Evolutionary conservation across 108 stramenopile genomes (phyloP).

Genomic region (Tribonema minus): DNA sequence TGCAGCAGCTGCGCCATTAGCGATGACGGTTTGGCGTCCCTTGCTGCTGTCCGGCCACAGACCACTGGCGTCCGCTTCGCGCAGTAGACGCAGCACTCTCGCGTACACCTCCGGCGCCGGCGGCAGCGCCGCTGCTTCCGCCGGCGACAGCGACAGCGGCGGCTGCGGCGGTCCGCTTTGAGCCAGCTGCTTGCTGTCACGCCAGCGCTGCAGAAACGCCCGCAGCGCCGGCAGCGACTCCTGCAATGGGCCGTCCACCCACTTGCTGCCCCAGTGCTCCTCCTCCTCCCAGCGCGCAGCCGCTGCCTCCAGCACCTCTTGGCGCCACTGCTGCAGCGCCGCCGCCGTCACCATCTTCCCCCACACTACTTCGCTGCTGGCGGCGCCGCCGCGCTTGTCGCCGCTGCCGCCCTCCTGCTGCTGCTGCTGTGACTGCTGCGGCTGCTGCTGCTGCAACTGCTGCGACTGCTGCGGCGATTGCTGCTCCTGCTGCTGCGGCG

Average conservation of each 20-base stretch:
- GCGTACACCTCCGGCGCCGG: conserved; percentile 16
- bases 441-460: not conserved
- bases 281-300: not conserved
- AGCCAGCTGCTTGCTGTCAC: not conserved
- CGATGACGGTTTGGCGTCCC: not conserved
- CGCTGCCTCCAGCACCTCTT: not conserved
- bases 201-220: not conserved
- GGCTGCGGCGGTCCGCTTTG: not conserved
- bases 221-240: not conserved
- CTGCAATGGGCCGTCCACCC: too few species aligned
- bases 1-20: not conserved
- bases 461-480: not conserved
- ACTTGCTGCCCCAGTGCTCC: not conserved
- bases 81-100: conserved; percentile 9
- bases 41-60: conserved; percentile 17
- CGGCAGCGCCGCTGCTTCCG: not conserved
- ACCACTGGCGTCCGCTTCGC: conserved; percentile 18
- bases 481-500: not conserved
- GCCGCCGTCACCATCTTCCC: not conserved
- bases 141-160: not conserved
- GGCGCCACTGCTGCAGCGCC: not conserved
- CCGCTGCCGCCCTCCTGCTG: not conserved
- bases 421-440: not conserved
- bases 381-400: not conserved
- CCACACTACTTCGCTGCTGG: not conserved